Evolutionary conservation across 352 stramenopile genomes (phyloP).

Genomic region (Pythium guiyangense): DNA sequence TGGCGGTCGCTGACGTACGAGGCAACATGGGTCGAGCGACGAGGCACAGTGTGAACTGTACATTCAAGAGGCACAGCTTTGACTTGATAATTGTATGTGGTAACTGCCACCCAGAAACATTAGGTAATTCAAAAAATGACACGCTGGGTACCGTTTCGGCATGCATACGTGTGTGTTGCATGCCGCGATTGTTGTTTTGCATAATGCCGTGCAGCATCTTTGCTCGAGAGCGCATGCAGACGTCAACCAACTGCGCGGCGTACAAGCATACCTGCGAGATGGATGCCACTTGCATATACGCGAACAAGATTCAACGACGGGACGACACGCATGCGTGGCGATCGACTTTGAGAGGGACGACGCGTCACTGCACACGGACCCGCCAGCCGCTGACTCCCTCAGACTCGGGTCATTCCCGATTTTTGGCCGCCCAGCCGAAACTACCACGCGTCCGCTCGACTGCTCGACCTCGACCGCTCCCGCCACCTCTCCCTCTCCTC

Average conservation of each 20-base stretch:
- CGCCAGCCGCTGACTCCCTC: not conserved
- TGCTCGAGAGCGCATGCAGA: no score
- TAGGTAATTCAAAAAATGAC: not conserved
- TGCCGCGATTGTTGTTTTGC: not conserved
- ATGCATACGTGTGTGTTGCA: not conserved
- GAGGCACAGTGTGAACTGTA: not conserved
- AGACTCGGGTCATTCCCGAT: slow-evolving; percentile 10
- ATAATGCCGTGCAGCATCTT: not conserved
- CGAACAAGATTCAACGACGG: no score
- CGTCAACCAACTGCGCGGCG: no score
- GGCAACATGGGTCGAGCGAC: not conserved
- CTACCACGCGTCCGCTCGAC: slow-evolving; percentile 1
- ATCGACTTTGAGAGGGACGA: not conserved
- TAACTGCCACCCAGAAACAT: not conserved
- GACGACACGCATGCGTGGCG: no score
- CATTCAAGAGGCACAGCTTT: not conserved
- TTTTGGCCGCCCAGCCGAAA: slow-evolving; percentile 14
- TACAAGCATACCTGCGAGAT: not conserved
- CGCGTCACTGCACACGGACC: not conserved
- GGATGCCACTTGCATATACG: no score
- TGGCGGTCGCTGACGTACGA: no score
- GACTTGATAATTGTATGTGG: not conserved
- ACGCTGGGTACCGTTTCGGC: not conserved
- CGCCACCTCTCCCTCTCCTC: not conserved
- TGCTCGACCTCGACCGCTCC: not conserved